Evolutionary conservation across 441 rosid species (phyloP).

Genomic region (Erodium trifolium): DNA sequence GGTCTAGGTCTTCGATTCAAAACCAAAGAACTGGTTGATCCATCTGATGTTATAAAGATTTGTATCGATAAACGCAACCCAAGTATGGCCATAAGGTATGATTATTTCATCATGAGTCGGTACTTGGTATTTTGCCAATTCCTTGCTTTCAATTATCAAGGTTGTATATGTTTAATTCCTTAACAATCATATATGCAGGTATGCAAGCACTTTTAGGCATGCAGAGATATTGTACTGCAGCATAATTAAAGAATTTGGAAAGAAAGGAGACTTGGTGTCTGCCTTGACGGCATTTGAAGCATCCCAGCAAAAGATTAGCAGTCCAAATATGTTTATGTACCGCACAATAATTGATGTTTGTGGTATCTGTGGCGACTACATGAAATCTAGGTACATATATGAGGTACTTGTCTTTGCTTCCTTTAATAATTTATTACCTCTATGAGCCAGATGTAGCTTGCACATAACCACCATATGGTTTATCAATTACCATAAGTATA

Average conservation of each 20-base stretch:
- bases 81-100: constrained; percentile 62
- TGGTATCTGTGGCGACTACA: constrained; percentile 63
- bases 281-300: constrained; percentile 68
- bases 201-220: constrained; percentile 53
- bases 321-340: constrained; percentile 65
- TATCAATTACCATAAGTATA: background rate
- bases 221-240: constrained; percentile 58
- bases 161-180: constrained; percentile 13
- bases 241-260: constrained; percentile 65
- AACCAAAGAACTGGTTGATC: constrained; percentile 57
- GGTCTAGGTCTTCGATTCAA: constrained; percentile 54
- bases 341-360: constrained; percentile 76
- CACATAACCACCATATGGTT: background rate
- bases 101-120: too few relatives aligned
- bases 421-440: constrained; percentile 7
- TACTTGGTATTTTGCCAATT: background rate
- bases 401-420: constrained; percentile 44
- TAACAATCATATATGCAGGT: constrained; percentile 44
- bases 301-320: constrained; percentile 37
- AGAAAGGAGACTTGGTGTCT: constrained; percentile 58
- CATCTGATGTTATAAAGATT: constrained; percentile 41
- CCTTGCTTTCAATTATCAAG: constrained; percentile 10
- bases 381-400: constrained; percentile 69
- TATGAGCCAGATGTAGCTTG: background rate
- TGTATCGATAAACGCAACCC: constrained; percentile 54